These are phyloP conservation scores for Botrytis elliptica DNA, from an alignment of 2,329 filamentous ascomycete species.

Conservation along the genomic window DNA sequence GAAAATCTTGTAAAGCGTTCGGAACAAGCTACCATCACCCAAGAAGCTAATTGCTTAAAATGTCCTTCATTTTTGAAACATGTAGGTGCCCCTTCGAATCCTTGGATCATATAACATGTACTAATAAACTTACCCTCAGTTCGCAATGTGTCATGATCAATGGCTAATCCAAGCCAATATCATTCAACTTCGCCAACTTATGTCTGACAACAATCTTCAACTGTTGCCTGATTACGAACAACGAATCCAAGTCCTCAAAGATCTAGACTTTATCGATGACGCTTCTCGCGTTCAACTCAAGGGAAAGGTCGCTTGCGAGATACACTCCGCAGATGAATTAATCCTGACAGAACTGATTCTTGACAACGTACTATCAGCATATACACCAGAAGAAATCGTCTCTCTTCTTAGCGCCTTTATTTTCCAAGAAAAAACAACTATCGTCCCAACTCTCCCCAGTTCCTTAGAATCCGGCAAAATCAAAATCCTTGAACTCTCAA, in stretches of 20 bases:
- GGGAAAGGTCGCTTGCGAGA: slow-evolving; percentile 96
- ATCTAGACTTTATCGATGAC: slow-evolving; percentile 88
- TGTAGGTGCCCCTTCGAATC: slow-evolving; percentile 51
- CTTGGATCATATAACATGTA: neutral
- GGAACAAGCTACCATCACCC: slow-evolving; percentile 61
- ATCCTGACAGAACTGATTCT: slow-evolving; percentile 94
- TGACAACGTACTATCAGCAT: slow-evolving; percentile 93
- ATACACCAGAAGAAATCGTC: slow-evolving; percentile 94
- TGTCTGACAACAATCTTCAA: slow-evolving; percentile 95
- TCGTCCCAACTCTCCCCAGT: slow-evolving; percentile 75
- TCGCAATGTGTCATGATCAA: slow-evolving; percentile 93
- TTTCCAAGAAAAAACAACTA: slow-evolving; percentile 94
- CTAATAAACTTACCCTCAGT: slow-evolving; percentile 49
- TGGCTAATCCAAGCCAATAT: slow-evolving; percentile 97
- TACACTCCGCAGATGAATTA: slow-evolving; percentile 94
- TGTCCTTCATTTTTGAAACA: slow-evolving; percentile 86
- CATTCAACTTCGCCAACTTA: slow-evolving; percentile 76
- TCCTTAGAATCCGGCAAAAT: slow-evolving; percentile 79
- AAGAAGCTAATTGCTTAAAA: slow-evolving; percentile 61
- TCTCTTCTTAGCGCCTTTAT: slow-evolving; percentile 92
- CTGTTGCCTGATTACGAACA: slow-evolving; percentile 96
- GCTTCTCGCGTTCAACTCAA: slow-evolving; percentile 88
- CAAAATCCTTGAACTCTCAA: slow-evolving; percentile 84
- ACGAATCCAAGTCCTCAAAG: slow-evolving; percentile 85
- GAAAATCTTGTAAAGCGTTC: slow-evolving; percentile 73